phyloP scores from a whole-genome alignment of 768 basidiomycete species.

The Pleurotus pulmonarius region DNA sequence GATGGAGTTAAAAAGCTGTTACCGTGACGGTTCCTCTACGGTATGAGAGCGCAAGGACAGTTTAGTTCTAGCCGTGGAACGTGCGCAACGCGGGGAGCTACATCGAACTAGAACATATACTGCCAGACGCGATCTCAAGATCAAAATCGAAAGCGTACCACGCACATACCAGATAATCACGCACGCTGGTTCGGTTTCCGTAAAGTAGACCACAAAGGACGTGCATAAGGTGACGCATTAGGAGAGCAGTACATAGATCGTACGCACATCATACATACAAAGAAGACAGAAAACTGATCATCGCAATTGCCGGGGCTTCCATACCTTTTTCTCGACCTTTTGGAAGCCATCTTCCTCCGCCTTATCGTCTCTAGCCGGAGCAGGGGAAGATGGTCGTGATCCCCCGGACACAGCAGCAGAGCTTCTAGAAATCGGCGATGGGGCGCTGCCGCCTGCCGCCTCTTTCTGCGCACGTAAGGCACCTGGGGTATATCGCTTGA shows the following conservation, averaged over 20 bases:
- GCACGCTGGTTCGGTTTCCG: too few relatives aligned
- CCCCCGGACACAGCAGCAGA: conserved; percentile 25
- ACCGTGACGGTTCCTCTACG: too few relatives aligned
- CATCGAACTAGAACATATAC: too few relatives aligned
- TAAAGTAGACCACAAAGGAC: conserved; percentile 34
- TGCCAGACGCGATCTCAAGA: too few relatives aligned
- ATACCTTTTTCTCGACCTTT: conserved; percentile 40
- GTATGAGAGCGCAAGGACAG: too few relatives aligned
- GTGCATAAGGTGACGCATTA: neutral
- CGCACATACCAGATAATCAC: too few relatives aligned
- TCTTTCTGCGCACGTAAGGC: conserved; percentile 23
- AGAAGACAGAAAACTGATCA: neutral
- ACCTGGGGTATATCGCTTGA: conserved; percentile 42
- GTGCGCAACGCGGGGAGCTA: too few relatives aligned
- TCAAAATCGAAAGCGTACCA: too few relatives aligned
- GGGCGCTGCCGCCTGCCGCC: conserved; percentile 23
- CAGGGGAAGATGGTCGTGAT: conserved; percentile 50
- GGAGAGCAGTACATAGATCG: conserved; percentile 1
- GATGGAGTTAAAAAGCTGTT: too few relatives aligned
- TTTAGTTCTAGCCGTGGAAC: too few relatives aligned
- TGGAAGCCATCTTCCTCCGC: conserved; percentile 74
- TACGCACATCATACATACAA: neutral
- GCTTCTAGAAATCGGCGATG: neutral
- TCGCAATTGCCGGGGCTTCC: neutral
- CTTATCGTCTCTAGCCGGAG: conserved; percentile 26